Conservation (phyloP, 352 stramenopile genomes). For the Phytophthora crassamura region DNA sequence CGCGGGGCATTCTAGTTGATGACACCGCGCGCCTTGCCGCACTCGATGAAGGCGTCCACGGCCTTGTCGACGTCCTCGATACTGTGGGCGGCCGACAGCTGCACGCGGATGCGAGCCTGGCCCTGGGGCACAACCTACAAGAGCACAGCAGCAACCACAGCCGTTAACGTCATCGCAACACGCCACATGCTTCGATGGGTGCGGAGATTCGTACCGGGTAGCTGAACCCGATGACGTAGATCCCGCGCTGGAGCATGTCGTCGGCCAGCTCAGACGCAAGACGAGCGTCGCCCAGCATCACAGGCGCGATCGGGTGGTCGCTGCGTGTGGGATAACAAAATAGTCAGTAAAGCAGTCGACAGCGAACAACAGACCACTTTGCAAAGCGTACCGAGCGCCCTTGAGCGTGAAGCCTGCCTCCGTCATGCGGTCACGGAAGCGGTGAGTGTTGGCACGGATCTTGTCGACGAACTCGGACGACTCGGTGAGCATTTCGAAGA, state of each 20-base stretch:
- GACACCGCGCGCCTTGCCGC: constrained; percentile 82
- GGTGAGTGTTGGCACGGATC: constrained; percentile 91
- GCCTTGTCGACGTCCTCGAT: constrained; percentile 92
- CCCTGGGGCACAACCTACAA: constrained; percentile 90
- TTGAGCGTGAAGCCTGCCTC: constrained; percentile 91
- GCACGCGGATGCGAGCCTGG: constrained; percentile 92
- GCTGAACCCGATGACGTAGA: constrained; percentile 96
- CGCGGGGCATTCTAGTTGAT: constrained; percentile 46
- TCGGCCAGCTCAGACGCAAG: constrained; percentile 91
- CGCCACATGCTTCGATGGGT: background rate
- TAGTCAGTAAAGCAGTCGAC: constrained; percentile 11
- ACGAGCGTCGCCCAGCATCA: constrained; percentile 93
- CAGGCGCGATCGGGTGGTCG: constrained; percentile 91
- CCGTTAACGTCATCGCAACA: constrained; percentile 1
- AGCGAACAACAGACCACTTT: background rate
- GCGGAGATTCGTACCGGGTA: constrained; percentile 79
- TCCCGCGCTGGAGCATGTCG: constrained; percentile 92
- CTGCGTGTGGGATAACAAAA: constrained; percentile 26
- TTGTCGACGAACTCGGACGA: constrained; percentile 89
- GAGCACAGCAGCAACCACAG: background rate
- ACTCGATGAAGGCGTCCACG: constrained; percentile 93
- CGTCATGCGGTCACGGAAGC: constrained; percentile 93
- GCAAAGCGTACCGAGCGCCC: constrained; percentile 65
- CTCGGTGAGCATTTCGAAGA: constrained; percentile 93
- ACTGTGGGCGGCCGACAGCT: constrained; percentile 92